phyloP scores from a whole-genome alignment of 257 asterid genomes.

The Solanum gandarillasii region DNA sequence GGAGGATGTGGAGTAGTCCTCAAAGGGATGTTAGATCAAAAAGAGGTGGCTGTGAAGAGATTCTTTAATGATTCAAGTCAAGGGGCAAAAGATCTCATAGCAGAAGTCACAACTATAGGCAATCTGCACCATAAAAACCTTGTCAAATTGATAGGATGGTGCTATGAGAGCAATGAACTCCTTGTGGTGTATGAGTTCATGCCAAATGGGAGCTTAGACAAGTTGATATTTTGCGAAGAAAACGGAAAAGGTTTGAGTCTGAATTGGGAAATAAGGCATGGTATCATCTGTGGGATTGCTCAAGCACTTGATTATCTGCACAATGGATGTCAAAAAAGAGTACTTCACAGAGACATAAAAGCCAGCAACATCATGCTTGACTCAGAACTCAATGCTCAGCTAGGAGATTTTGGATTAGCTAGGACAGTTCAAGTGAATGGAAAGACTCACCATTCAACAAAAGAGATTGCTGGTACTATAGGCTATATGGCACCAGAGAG shows the following conservation, averaged over 20 bases:
- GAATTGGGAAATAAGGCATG: conserved; percentile 1
- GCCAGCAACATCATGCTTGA: conserved; percentile 12
- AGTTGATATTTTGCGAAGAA: background rate
- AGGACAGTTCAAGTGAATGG: background rate
- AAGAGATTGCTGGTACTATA: conserved; percentile 8
- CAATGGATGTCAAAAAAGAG: conserved; percentile 7
- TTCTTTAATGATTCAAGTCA: background rate
- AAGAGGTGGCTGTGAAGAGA: conserved; percentile 6
- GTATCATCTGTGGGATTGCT: background rate
- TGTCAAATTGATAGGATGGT: conserved; percentile 5
- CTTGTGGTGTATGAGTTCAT: conserved; percentile 9
- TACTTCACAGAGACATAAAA: conserved; percentile 7
- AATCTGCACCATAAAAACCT: conserved; percentile 7
- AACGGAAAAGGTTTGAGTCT: background rate
- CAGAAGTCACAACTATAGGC: conserved; percentile 13
- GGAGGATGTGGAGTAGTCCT: conserved; percentile 12
- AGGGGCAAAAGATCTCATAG: conserved; percentile 2
- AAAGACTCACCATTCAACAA: conserved; percentile 7
- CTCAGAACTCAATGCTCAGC: background rate
- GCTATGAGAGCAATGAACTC: conserved; percentile 1
- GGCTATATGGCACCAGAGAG: conserved; percentile 14
- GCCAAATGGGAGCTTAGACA: conserved; percentile 13
- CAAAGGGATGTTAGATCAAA: background rate
- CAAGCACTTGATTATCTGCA: conserved; percentile 13
- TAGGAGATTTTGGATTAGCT: conserved; percentile 9